phyloP scores from a whole-genome alignment of 2,329 filamentous ascomycete genomes.

The Hypomyces perniciosus region DNA sequence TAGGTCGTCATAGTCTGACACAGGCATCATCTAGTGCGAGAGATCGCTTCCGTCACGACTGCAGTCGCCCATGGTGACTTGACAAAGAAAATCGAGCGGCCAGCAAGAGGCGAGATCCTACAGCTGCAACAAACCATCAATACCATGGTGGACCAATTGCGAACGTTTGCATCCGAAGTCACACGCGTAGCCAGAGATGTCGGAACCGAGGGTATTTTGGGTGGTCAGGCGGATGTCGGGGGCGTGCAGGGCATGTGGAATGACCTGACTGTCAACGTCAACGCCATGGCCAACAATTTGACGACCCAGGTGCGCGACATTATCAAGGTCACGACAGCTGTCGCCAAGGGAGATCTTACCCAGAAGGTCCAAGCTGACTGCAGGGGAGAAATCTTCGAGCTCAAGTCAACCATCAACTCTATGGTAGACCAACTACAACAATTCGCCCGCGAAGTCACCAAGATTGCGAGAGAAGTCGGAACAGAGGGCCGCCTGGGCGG shows the following conservation, averaged over 20 bases:
- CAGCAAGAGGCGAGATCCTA: slow-evolving; percentile 74
- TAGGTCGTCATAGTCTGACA: background rate
- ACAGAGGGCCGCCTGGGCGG: slow-evolving; percentile 92
- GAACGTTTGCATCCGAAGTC: slow-evolving; percentile 79
- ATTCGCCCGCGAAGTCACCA: slow-evolving; percentile 94
- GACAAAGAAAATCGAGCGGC: slow-evolving; percentile 77
- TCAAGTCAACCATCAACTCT: slow-evolving; percentile 98
- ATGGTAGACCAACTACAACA: slow-evolving; percentile 98
- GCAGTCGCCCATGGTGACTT: slow-evolving; percentile 78
- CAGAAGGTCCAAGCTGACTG: slow-evolving; percentile 94
- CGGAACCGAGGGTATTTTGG: slow-evolving; percentile 75
- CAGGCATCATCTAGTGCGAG: slow-evolving; percentile 51
- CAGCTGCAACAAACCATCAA: slow-evolving; percentile 83
- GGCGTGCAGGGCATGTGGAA: slow-evolving; percentile 87
- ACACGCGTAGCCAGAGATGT: slow-evolving; percentile 78
- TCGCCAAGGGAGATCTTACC: slow-evolving; percentile 81
- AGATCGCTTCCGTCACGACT: slow-evolving; percentile 79
- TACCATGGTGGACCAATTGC: slow-evolving; percentile 81
- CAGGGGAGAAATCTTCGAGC: slow-evolving; percentile 84
- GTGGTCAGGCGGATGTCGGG: slow-evolving; percentile 76
- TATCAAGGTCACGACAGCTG: slow-evolving; percentile 69
- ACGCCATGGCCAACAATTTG: slow-evolving; percentile 82
- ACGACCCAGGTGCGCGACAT: slow-evolving; percentile 93
- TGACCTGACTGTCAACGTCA: slow-evolving; percentile 78
- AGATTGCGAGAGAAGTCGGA: slow-evolving; percentile 91